A percentile compares a stretch with the other conserved stretches of the same genome.
These are phyloP conservation scores for Pochonia chlamydosporia DNA, from an alignment of 2,329 filamentous ascomycete genomes.

Conservation along the genomic window DNA sequence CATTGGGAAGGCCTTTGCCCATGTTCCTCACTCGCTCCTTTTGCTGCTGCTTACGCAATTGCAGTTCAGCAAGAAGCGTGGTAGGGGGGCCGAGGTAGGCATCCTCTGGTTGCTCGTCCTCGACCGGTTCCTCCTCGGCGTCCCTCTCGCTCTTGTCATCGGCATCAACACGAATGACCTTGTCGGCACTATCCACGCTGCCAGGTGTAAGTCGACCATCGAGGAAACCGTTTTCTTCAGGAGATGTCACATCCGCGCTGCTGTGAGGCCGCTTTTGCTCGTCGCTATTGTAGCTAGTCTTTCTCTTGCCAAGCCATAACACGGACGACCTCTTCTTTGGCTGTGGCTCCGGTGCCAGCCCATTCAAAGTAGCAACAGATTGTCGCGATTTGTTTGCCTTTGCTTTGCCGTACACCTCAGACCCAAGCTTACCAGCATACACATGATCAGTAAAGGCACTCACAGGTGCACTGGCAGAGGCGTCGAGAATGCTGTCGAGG, in stretches of 20 bases:
- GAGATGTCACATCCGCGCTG: constrained; percentile 16
- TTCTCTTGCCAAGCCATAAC: constrained; percentile 40
- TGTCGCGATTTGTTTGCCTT: constrained; percentile 41
- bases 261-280: constrained; percentile 19
- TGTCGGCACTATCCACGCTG: constrained; percentile 9
- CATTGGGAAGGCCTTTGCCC: constrained; percentile 57
- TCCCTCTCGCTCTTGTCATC: constrained; percentile 29
- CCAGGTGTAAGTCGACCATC: constrained; percentile 1
- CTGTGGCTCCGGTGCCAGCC: constrained; percentile 16
- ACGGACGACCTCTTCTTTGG: constrained; percentile 44
- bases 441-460: constrained; percentile 88
- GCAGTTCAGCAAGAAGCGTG: constrained; percentile 86
- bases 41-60: constrained; percentile 84
- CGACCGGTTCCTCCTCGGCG: constrained; percentile 37
- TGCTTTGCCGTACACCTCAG: constrained; percentile 65
- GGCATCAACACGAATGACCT: constrained; percentile 9
- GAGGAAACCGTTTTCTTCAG: constrained; percentile 12
- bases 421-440: constrained; percentile 68
- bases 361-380: constrained; percentile 19
- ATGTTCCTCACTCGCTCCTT: constrained; percentile 66
- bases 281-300: constrained; percentile 21
- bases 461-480: constrained; percentile 80
- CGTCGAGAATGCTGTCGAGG: constrained; percentile 86
- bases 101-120: constrained; percentile 41
- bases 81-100: constrained; percentile 69